A percentile compares a stretch with the other conserved stretches of the same genome.
Conservation (phyloP, 805 yeast genomes). For the Saccharomycopsis fibuligera region DNA sequence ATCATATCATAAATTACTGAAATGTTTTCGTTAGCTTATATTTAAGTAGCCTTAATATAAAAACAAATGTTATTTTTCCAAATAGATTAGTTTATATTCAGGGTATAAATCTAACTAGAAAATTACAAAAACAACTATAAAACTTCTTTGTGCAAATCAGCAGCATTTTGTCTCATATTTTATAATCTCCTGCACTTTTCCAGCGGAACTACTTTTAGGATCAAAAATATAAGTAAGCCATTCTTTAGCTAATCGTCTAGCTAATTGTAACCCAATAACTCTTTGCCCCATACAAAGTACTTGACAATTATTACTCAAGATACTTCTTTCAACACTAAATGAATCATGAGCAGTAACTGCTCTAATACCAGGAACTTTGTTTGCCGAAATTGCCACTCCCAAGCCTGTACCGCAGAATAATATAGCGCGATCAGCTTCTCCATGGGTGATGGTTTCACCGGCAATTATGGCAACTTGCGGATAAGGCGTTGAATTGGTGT, state of each 20-base stretch:
- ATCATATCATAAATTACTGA: no score
- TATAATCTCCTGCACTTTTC: slow-evolving; percentile 32
- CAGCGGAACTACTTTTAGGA: slow-evolving; percentile 34
- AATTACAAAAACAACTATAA: no score
- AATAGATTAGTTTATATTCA: no score
- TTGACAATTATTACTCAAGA: slow-evolving; percentile 38
- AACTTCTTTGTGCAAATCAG: no score
- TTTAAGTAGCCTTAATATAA: no score
- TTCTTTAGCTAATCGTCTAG: slow-evolving; percentile 37
- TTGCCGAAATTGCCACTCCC: slow-evolving; percentile 44
- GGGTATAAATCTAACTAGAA: no score
- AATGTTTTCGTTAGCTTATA: no score
- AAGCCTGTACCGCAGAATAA: slow-evolving; percentile 44
- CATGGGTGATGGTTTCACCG: slow-evolving; percentile 35
- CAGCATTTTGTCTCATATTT: no score
- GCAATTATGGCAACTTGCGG: slow-evolving; percentile 39
- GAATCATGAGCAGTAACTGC: slow-evolving; percentile 45
- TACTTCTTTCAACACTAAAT: slow-evolving; percentile 40
- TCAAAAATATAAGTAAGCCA: slow-evolving; percentile 40
- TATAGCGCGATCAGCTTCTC: slow-evolving; percentile 40
- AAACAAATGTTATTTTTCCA: no score
- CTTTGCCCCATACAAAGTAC: slow-evolving; percentile 43
- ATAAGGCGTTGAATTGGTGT: slow-evolving; percentile 34
- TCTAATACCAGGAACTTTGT: slow-evolving; percentile 40
- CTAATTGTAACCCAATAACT: slow-evolving; percentile 39